These are phyloP conservation scores for Copromyces sp. DNA, from an alignment of 495 filamentous ascomycete genomes.

Conservation along the genomic window DNA sequence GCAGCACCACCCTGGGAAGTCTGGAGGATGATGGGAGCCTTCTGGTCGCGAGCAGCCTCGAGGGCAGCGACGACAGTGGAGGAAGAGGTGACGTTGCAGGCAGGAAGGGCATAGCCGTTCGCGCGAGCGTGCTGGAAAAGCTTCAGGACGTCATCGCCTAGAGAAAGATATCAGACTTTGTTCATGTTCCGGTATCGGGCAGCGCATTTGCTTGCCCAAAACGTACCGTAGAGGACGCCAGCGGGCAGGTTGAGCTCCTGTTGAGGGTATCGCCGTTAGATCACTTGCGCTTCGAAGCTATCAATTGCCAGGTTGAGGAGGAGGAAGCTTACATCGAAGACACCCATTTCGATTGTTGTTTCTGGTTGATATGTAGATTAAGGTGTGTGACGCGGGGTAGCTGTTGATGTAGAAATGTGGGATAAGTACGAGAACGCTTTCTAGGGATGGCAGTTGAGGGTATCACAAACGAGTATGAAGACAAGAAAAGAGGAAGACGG, in stretches of 20 bases:
- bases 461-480: background rate
- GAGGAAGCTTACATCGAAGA: constrained; percentile 3
- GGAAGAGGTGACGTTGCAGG: constrained; percentile 86
- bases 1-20: constrained; percentile 88
- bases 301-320: background rate
- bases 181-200: constrained; percentile 2
- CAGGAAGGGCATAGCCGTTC: constrained; percentile 72
- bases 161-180: background rate
- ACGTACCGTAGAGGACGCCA: constrained; percentile 9
- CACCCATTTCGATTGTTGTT: constrained; percentile 4
- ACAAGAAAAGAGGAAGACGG: background rate
- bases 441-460: background rate
- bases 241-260: constrained; percentile 4
- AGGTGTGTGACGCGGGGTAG: background rate
- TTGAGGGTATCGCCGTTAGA: background rate
- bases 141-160: constrained; percentile 68
- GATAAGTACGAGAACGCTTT: background rate
- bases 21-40: constrained; percentile 83
- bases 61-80: constrained; percentile 81
- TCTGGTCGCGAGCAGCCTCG: constrained; percentile 85
- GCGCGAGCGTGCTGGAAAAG: constrained; percentile 83
- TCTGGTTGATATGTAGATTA: background rate
- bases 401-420: background rate
- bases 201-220: background rate
- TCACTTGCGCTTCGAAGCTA: background rate